Evolutionary conservation across 306 rosid genomes (phyloP).

Genomic region (Glycine tomentella): DNA sequence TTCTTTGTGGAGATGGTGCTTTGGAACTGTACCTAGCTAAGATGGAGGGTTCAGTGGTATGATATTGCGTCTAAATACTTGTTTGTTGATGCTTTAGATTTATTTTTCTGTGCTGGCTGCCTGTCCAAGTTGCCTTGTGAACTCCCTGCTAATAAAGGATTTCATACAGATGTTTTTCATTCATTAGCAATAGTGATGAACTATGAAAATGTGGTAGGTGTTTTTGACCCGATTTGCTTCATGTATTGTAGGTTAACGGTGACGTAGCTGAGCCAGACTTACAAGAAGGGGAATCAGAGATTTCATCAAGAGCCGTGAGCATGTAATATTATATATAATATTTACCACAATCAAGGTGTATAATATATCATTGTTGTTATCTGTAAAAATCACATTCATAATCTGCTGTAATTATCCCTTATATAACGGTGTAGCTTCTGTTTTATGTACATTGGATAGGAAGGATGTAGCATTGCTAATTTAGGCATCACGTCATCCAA

Average conservation of each 20-base stretch:
- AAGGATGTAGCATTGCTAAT: conserved; percentile 38
- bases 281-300: conserved; percentile 71
- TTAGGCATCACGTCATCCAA: conserved; percentile 42
- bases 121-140: not conserved
- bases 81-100: conserved; percentile 1
- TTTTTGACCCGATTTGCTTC: conserved; percentile 31
- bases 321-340: conserved; percentile 54
- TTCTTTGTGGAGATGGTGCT: conserved; percentile 74
- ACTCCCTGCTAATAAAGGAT: not conserved
- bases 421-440: conserved; percentile 52
- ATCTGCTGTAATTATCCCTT: conserved; percentile 52
- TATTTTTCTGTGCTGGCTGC: not conserved
- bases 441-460: conserved; percentile 43
- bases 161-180: conserved; percentile 7
- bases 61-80: conserved; percentile 27
- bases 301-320: conserved; percentile 80
- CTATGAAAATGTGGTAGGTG: conserved; percentile 49
- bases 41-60: conserved; percentile 65
- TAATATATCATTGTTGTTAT: conserved; percentile 40
- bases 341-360: conserved; percentile 40
- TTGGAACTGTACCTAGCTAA: conserved; percentile 65
- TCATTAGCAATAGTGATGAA: conserved; percentile 44
- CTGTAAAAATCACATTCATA: conserved; percentile 59
- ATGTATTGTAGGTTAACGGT: conserved; percentile 52
- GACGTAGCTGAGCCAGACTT: conserved; percentile 60